Percentiles rank a stretch among this genome's conserved stretches.
Conservation (phyloP, 305 asterid genomes). For the Andrographis paniculata region DNA sequence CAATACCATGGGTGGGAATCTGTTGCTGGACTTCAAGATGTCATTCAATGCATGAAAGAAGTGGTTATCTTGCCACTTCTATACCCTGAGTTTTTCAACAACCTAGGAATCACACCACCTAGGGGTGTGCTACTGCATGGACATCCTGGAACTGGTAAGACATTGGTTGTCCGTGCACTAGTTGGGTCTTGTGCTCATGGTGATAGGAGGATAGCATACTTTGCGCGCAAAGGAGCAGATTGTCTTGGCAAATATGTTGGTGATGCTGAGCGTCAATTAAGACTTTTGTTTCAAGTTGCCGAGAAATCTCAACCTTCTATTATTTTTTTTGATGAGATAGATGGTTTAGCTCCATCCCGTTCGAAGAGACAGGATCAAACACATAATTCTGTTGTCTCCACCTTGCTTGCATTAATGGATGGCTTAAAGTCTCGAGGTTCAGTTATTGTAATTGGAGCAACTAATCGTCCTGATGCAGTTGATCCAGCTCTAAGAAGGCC, state of each 20-base stretch:
- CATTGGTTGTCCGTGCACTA: constrained; percentile 95
- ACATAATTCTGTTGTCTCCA: constrained; percentile 98
- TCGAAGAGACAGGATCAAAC: constrained; percentile 93
- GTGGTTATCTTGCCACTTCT: constrained; percentile 90
- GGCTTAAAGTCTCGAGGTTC: constrained; percentile 97
- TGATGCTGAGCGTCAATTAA: constrained; percentile 95
- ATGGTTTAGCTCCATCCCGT: constrained; percentile 98
- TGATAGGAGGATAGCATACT: constrained; percentile 89
- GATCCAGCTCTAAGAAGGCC: constrained; percentile 99
- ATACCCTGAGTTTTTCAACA: constrained; percentile 82
- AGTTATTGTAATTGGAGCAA: constrained; percentile 94
- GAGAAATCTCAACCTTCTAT: constrained; percentile 99
- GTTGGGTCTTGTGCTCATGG: constrained; percentile 98
- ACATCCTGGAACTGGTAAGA: constrained; percentile 98
- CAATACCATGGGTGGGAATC: constrained; percentile 94
- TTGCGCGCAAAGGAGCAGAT: constrained; percentile 98
- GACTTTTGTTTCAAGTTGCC: constrained; percentile 94
- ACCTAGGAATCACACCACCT: constrained; percentile 88
- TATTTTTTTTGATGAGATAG: constrained; percentile 96
- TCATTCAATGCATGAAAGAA: constrained; percentile 95
- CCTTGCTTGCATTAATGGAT: constrained; percentile 96
- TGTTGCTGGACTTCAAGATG: constrained; percentile 94
- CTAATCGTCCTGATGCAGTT: constrained; percentile 96
- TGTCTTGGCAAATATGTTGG: constrained; percentile 99
- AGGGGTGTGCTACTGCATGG: constrained; percentile 98